Conservation (phyloP, 2,329 filamentous ascomycete species). For the Pseudogymnoascus sp. region DNA sequence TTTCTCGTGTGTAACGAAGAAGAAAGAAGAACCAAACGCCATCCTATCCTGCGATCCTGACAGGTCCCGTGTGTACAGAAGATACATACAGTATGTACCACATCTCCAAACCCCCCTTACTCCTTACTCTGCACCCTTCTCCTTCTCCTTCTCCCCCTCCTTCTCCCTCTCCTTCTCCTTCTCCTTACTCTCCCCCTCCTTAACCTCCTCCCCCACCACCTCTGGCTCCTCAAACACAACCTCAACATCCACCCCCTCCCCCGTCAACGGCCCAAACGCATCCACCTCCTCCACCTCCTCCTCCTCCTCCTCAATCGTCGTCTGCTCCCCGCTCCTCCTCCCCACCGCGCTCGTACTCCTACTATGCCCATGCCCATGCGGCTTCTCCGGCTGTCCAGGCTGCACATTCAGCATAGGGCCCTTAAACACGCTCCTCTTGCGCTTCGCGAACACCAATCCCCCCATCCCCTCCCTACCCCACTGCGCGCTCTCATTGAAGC, state of each 20-base stretch:
- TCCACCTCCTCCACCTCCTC: constrained; percentile 45
- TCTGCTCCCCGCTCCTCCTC: constrained; percentile 65
- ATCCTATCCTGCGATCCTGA: background rate
- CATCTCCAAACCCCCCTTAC: background rate
- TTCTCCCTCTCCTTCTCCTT: background rate
- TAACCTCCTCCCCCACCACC: background rate
- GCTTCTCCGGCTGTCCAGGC: background rate
- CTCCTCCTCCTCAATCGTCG: constrained; percentile 58
- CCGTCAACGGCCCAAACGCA: constrained; percentile 45
- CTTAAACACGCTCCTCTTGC: constrained; percentile 77
- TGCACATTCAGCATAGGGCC: constrained; percentile 59
- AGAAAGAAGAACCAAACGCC: background rate
- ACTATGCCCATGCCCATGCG: constrained; percentile 35
- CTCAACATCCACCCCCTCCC: constrained; percentile 22
- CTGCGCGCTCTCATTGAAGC: constrained; percentile 55
- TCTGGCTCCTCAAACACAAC: background rate
- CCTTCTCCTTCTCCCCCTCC: background rate
- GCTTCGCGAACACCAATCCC: constrained; percentile 69
- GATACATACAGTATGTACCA: constrained; percentile 3
- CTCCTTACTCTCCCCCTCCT: background rate
- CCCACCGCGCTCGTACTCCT: constrained; percentile 58
- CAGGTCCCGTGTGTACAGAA: background rate
- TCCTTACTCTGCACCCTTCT: background rate
- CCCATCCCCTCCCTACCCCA: constrained; percentile 35
- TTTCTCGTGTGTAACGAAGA: background rate